Evolutionary conservation across 176 grass and related monocot species (phyloP), one percentile per base, ranked within the genome.

Genomic region (Panicum miliaceum): DNA sequence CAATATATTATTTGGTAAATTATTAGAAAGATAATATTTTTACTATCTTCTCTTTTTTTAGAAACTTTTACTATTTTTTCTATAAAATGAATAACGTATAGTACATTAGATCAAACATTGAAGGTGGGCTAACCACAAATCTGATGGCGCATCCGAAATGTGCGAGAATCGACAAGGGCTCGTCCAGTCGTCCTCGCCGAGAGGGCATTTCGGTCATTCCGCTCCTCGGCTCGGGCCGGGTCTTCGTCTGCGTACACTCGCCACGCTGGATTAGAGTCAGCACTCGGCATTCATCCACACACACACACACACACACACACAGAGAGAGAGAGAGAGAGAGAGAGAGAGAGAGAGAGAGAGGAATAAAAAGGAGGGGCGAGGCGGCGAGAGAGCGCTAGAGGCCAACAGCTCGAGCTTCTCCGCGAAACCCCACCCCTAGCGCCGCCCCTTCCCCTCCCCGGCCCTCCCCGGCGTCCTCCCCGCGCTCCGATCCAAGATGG

Each of bases 401-500:
- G 51, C 51, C 72, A 48, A 69, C 71, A 58, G 78, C 78, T 71
- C 63, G 46, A 70, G 59, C 78, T 67, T 51, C 69, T 68, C 57
- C 62, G 67, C 57, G 72, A 71, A 88, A 73, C 68, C 66, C 60
- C 82, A 62, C 47, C 52, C 83, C 68, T 68, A 59, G 46, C 68
- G 11, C 62, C 42, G 50, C 65, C 45, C 71, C 65, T n/a, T 37
- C 18, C 71, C 70, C 43, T 23, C 56, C 36, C 69, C 43, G 18
- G 45, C 43, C 53, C 73, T 41, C 40, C 27, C 36, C 63, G 16
- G 51, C 52, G 58, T 53, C 51, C 36, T 42, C 68, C 58, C 25
- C 43, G 43, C 61, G 51, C 56, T 64, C 77, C 32, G 82, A 91
- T 92, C 80, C 37, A 92, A 82, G 83, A 89, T 92, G 90, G 90